A percentile compares a stretch with the other conserved stretches of the same genome.
Evolutionary conservation across 306 rosid species (phyloP).

Genomic region (Macrotyloma uniflorum): DNA sequence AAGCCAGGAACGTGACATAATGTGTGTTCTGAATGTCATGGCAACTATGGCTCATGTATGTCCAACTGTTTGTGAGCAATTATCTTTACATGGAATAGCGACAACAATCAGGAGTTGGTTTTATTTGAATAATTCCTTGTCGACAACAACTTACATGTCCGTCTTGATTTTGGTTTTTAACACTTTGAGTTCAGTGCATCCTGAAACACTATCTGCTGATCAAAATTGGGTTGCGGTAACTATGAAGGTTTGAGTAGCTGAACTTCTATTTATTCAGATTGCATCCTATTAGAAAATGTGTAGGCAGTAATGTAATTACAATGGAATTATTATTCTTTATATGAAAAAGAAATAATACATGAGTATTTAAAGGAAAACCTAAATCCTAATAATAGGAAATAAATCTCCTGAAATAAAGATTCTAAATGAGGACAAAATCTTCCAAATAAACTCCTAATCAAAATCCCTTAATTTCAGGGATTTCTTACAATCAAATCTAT

Average conservation of each 20-base stretch:
- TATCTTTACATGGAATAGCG: constrained; percentile 65
- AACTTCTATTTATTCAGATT: constrained; percentile 25
- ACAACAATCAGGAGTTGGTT: constrained; percentile 53
- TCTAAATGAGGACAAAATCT: too few species aligned
- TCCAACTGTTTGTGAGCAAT: constrained; percentile 69
- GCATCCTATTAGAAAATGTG: too few species aligned
- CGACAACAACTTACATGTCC: constrained; percentile 48
- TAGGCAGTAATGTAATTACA: too few species aligned
- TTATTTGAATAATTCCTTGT: constrained; percentile 44
- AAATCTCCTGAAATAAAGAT: too few species aligned
- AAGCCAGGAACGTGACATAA: constrained; percentile 60
- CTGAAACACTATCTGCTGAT: constrained; percentile 64
- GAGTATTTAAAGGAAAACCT: too few species aligned
- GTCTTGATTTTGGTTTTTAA: constrained; percentile 58
- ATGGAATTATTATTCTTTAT: too few species aligned
- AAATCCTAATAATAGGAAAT: too few species aligned
- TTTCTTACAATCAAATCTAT: too few species aligned
- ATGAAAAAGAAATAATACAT: too few species aligned
- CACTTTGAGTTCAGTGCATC: constrained; percentile 59
- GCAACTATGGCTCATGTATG: constrained; percentile 48
- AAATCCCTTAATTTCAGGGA: too few species aligned
- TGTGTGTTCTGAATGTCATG: constrained; percentile 57
- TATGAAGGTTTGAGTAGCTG: constrained; percentile 60
- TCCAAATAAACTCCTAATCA: too few species aligned
- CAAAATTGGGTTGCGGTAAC: constrained; percentile 72